Evolutionary conservation across 768 basidiomycete genomes (phyloP).

Genomic region (Russula virescens): DNA sequence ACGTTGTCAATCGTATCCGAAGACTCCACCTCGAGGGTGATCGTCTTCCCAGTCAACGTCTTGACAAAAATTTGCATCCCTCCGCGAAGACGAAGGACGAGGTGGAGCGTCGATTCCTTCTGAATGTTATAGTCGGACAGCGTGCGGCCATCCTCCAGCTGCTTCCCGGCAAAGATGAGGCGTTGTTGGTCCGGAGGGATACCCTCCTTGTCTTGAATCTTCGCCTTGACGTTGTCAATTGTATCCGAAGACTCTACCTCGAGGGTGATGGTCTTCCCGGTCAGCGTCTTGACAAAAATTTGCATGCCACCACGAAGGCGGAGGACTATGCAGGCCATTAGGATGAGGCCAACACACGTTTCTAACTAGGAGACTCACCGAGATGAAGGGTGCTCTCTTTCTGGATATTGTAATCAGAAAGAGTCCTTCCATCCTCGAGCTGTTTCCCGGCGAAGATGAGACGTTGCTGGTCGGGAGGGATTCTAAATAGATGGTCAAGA

Average conservation of each 20-base stretch:
- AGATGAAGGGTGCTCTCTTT: conserved; percentile 58
- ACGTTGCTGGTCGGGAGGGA: conserved; percentile 74
- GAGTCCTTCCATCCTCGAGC: conserved; percentile 75
- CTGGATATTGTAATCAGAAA: conserved; percentile 65
- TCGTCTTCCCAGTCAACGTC: conserved; percentile 84
- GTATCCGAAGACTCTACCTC: conserved; percentile 78
- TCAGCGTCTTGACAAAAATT: conserved; percentile 85
- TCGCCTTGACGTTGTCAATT: conserved; percentile 74
- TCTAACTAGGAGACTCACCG: conserved; percentile 39
- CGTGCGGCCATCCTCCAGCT: conserved; percentile 90
- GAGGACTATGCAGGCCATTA: conserved; percentile 42
- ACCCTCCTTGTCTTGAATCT: conserved; percentile 83
- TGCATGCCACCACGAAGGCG: conserved; percentile 54
- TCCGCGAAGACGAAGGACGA: conserved; percentile 86
- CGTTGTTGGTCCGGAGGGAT: conserved; percentile 91
- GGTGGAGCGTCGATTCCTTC: conserved; percentile 91
- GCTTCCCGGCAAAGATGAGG: conserved; percentile 95
- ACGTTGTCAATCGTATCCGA: conserved; percentile 86
- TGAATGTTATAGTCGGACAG: conserved; percentile 90
- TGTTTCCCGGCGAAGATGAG: conserved; percentile 82
- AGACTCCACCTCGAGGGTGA: conserved; percentile 85
- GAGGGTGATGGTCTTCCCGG: conserved; percentile 87
- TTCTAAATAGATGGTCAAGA: conserved; percentile 34
- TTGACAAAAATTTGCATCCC: conserved; percentile 86
- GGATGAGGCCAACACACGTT: conserved; percentile 29